Evolutionary conservation across 345 rosid species (phyloP), one percentile per base, ranked within the genome.

Genomic region (Citrus sinensis): DNA sequence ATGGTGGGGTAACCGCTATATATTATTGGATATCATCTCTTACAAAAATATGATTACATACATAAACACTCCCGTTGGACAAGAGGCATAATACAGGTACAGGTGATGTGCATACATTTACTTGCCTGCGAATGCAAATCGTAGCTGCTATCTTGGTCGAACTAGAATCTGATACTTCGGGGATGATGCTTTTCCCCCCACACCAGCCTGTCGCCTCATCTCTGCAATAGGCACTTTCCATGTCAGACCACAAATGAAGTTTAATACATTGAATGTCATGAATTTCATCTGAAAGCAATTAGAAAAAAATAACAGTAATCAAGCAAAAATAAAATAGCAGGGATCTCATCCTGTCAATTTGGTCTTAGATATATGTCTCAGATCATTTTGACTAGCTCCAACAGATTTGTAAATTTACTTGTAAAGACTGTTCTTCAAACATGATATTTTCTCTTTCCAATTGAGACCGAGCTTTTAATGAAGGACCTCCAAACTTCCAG

Each of bases 171-270:
- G 76, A 42, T 86, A 85, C 71, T 86, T 90, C 35, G 97, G 88
- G 61, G 93, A 88, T 65, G 88, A 86, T 60, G 87, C 80, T 73
- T 87, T 94, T 58, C 90, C 92, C 55, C 88, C 91, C 9, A 78
- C 78, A 80, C 87, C 87, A 5, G 79, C 80, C 17, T 87, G 93
- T 22, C 97, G 88, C 91, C 85, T 58, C 90, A 90, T 88, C 89
- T 89, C 98, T 95, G 90, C 89, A 90, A 42, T 59, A 73, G 14
- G 60, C 62, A 80, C n/a, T 71, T 84, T 51, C 74, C 30, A 74
- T 24, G 66, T 81, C 67, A 81, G 49, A 14, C 22, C 34, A 66
- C 37, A 13, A 19, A 34, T 61, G 17, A 9, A 25, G 30, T 4
- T 4, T 19, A 64, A 75, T 3, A 55, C 2, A 58, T 34, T 70